Conservation (phyloP, 164 flowering plant species). For the Umbilicus rupestris region DNA sequence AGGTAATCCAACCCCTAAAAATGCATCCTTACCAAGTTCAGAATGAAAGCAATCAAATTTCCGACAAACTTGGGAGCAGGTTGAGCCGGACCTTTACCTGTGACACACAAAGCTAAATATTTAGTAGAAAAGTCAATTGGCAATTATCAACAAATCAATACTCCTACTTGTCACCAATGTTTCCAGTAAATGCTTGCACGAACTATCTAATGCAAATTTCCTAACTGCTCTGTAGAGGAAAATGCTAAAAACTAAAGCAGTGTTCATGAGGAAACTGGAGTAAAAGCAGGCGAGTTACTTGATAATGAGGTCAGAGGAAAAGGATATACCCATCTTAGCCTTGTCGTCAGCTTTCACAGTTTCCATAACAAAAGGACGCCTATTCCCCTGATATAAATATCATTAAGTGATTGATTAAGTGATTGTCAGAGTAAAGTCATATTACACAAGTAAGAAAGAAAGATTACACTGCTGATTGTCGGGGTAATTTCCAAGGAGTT, state of each 20-base stretch:
- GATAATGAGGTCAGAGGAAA: neutral
- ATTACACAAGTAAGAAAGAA: neutral
- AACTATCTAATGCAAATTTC: neutral
- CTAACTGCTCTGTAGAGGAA: neutral
- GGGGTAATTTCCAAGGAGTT: conserved; percentile 77
- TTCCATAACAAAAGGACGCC: conserved; percentile 78
- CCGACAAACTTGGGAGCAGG: conserved; percentile 90
- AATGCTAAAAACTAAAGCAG: neutral
- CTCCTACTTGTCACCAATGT: neutral
- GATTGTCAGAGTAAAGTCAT: neutral
- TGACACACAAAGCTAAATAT: conserved; percentile 8
- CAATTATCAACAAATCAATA: neutral
- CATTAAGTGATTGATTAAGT: neutral
- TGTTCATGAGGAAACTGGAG: neutral
- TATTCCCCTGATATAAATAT: conserved; percentile 49
- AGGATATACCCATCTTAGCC: conserved; percentile 69
- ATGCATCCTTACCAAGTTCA: conserved; percentile 56
- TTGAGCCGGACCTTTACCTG: conserved; percentile 81
- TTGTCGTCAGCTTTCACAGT: conserved; percentile 92
- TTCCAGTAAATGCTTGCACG: neutral
- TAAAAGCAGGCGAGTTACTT: neutral
- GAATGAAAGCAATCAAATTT: conserved; percentile 65
- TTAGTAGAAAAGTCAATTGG: neutral
- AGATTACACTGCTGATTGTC: conserved; percentile 56
- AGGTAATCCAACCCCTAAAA: neutral